Base-by-base conservation (phyloP, 2,329 filamentous ascomycete genomes). In the Talaromyces piceae region DNA sequence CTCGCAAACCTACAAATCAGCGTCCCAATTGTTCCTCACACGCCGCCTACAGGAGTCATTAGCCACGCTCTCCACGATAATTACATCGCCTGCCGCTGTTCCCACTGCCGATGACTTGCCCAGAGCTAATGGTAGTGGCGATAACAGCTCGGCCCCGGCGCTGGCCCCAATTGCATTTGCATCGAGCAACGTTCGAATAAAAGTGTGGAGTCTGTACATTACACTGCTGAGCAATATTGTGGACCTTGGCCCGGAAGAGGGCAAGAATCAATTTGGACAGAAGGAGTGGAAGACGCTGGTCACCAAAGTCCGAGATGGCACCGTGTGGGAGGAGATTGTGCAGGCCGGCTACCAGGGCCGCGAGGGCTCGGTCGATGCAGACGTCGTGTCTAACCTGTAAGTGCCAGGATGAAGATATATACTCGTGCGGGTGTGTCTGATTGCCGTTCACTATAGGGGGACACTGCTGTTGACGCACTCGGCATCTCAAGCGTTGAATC, bases 141-240 rank as follows among this genome's bases (percentile, higher is more conserved):
- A 77, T 13, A 43, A 41, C 28, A 45, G 44, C 31, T 70, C 72
- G 27, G 57, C 68, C n/a, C n/a, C n/a, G 18, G 77, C 82, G 52
- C 74, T 80, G 25, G 86, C 89, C 25, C 88, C 90, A 4, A 83
- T 96, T 49, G 85, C 88, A 49, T 81, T 79, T 56, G 89, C 89
- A 49, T 91, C 87, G 39, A 82, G 86, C 58, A 87, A 84, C 27
- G 93, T 88, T 52, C 79, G 91, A 58, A 86, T 95, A 68, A 98
- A 97, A 71, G 86, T 97, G 57, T 98, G 93, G 93, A 95, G 90
- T 68, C 78, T 98, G 62, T 98, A 97, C 67, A 79, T 97, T 58
- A 95, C 91, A 16, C 86, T 96, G 47, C 77, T 97, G 56, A 95
- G 96, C 72, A 87, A 89, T 33, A 86, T 96, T 57, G 77, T 95